Evolutionary conservation across 2,329 filamentous ascomycete genomes (phyloP).

Genomic region (Neurospora sp.): DNA sequence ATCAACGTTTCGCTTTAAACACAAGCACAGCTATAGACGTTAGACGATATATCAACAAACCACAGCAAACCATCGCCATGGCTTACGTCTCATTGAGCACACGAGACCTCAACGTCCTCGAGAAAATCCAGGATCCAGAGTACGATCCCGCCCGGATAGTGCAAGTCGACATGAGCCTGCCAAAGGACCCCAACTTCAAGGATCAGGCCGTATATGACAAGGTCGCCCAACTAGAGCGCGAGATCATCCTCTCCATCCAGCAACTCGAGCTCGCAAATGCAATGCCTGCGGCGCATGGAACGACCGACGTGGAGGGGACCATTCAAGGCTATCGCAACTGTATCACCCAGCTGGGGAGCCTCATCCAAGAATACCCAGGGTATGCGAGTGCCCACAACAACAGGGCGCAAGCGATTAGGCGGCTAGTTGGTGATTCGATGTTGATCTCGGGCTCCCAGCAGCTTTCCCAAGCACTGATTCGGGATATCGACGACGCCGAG

Average conservation of each 20-base stretch:
- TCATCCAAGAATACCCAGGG: conserved; percentile 47
- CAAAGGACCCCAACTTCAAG: conserved; percentile 47
- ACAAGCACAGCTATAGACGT: background rate
- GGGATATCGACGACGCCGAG: conserved; percentile 26
- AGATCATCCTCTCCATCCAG: conserved; percentile 45
- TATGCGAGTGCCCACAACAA: conserved; percentile 71
- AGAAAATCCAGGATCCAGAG: conserved; percentile 59
- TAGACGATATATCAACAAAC: background rate
- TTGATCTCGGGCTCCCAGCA: conserved; percentile 32
- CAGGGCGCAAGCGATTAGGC: conserved; percentile 55
- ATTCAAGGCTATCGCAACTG: conserved; percentile 36
- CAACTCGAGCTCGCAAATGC: conserved; percentile 43
- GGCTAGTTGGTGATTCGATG: conserved; percentile 52
- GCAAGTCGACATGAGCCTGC: conserved; percentile 43
- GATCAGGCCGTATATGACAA: conserved; percentile 40
- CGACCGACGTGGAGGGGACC: conserved; percentile 23
- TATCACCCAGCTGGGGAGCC: conserved; percentile 38
- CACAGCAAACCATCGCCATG: conserved; percentile 28
- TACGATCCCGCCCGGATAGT: conserved; percentile 44
- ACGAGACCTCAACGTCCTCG: conserved; percentile 51
- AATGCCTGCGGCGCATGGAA: conserved; percentile 27
- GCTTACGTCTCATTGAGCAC: conserved; percentile 39
- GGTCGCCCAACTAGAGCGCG: conserved; percentile 39
- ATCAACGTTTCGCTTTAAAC: background rate
- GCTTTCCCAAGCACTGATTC: conserved; percentile 31